These are phyloP conservation scores for Saccharum officinarum DNA, from an alignment of 176 grass and related monocot genomes.

Conservation along the genomic window DNA sequence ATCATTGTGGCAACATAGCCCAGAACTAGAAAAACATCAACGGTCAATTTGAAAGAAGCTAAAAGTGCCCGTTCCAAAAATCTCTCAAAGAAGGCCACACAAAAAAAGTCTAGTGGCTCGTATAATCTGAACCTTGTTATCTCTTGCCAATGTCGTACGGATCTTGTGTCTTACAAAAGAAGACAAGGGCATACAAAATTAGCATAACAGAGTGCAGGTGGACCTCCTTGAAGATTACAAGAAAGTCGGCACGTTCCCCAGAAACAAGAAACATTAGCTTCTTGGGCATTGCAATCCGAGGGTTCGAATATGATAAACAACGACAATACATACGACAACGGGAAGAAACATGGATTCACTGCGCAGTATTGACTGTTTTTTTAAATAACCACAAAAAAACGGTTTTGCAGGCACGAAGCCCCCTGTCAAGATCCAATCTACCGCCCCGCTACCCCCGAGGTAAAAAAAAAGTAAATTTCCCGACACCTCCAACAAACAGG, in stretches of 20 bases:
- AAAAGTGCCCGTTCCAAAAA: not conserved
- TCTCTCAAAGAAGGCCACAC: no score
- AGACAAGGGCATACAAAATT: not conserved
- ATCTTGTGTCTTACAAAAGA: not conserved
- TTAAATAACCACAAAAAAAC: not conserved
- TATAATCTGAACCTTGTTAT: not conserved
- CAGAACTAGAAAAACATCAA: not conserved
- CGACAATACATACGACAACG: not conserved
- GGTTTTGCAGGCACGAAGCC: not conserved
- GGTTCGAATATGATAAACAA: slow-evolving; percentile 22
- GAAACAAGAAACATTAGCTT: not conserved
- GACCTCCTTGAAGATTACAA: not conserved
- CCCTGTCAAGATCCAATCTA: not conserved
- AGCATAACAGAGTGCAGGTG: not conserved
- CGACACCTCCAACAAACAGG: not conserved
- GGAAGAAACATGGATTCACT: not conserved
- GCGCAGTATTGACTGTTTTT: not conserved
- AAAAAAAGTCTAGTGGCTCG: not conserved
- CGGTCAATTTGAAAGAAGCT: not conserved
- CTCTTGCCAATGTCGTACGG: not conserved
- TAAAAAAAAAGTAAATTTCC: not conserved
- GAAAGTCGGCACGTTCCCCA: not conserved
- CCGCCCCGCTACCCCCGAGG: not conserved
- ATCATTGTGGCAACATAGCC: not conserved
- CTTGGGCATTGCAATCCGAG: not conserved